Evolutionary conservation across 192 early-diverging fungal genomes (phyloP), one percentile per base, ranked within the genome.

Genomic region (Neocallimastix lanati): DNA sequence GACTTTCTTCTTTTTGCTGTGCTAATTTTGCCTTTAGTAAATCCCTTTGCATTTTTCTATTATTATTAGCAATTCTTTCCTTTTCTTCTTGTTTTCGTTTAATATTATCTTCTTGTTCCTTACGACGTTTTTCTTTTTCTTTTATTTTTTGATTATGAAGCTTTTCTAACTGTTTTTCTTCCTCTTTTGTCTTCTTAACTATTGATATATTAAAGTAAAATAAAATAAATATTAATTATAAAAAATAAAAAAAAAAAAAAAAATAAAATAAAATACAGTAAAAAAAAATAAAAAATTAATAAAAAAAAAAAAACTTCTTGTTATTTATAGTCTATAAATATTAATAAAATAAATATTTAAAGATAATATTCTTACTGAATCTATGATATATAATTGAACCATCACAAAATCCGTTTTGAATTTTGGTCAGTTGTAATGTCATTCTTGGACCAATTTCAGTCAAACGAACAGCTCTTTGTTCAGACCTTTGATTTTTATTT

Each of bases 381-480:
- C 88, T 88, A 86, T 99, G 96, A 84, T 92, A 94, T 29, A 99
- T 84, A n/a, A 99, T 91, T 76, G 97, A 94, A 37, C 96, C 97
- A 40, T 90, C 92, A 81, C 95, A 95, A 79, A 99, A 81, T 2
- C 95, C 97, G 35, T 83, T 90, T 82, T 96, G 90, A 76, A 99
- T 92, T 88, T 99, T 99, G 79, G 94, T 82, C 76, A 99, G 85
- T 77, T 86, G 81, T 76, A 98, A 85, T 76, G 94, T 90, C 90
- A 99, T 90, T 30, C 96, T 88, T 29, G 97, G 97, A 2, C 97
- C 97, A 11, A 98, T 82, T 86, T 99, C 97, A 25, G 89, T 83
- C 28, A 99, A 86, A 28, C 91, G 88, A 27, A 99, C 91, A 0
- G 95, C 95, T 29, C 96, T 86, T 80, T 96, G 92, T 83, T 96